These are phyloP conservation scores for Vitellaria paradoxa DNA, from an alignment of 179 eudicot genomes.

Conservation along the genomic window DNA sequence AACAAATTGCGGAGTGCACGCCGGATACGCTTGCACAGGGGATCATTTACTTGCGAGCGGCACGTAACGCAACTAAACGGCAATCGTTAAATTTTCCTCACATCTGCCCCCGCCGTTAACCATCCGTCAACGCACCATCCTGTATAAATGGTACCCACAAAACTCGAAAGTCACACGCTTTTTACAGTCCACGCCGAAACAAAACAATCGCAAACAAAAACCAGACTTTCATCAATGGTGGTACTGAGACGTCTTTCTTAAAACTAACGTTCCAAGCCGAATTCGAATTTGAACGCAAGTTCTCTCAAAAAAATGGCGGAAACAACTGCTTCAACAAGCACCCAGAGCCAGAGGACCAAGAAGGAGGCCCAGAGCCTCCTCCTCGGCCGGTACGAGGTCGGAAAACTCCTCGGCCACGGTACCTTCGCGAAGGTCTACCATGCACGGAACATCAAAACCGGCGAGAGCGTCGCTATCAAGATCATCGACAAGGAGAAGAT, in stretches of 20 bases:
- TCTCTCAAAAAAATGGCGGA: background rate
- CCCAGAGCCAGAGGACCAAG: constrained; percentile 18
- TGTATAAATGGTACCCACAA: background rate
- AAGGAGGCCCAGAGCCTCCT: constrained; percentile 34
- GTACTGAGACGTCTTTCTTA: background rate
- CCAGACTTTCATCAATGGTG: constrained; percentile 1
- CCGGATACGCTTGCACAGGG: too few relatives aligned
- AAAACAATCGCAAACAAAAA: background rate
- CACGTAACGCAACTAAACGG: too few relatives aligned
- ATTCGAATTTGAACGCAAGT: background rate
- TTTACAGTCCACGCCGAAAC: background rate
- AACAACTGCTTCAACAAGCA: background rate
- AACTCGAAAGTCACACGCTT: background rate
- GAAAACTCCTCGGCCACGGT: constrained; percentile 71
- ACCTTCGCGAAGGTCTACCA: constrained; percentile 82
- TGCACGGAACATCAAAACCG: constrained; percentile 52
- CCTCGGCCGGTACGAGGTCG: constrained; percentile 67
- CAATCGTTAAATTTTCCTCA: background rate
- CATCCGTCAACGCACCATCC: background rate
- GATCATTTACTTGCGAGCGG: too few relatives aligned
- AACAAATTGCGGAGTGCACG: too few relatives aligned
- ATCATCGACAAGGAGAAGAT: constrained; percentile 60
- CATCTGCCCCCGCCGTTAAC: constrained; percentile 5
- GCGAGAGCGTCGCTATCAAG: constrained; percentile 68
- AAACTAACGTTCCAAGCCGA: background rate